Conservation (phyloP, 441 rosid species). For the Raphanus hybrid region DNA sequence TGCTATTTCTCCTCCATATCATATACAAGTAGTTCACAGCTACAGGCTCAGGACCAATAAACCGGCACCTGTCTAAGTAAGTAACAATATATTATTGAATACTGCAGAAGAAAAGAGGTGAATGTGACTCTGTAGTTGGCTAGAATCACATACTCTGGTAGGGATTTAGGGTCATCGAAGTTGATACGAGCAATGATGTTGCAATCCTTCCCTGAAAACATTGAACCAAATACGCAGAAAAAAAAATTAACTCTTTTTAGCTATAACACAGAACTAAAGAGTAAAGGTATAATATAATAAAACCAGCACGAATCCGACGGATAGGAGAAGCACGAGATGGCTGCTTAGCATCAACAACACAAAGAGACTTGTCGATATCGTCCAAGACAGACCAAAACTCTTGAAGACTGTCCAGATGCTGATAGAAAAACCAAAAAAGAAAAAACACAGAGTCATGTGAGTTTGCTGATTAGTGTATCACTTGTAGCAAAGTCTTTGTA, state of each 20-base stretch:
- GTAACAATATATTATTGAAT: slow-evolving; percentile 23
- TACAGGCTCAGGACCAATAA: slow-evolving; percentile 49
- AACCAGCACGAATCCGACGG: slow-evolving; percentile 64
- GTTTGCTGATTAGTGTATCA: slow-evolving; percentile 16
- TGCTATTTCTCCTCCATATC: slow-evolving; percentile 62
- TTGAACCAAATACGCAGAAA: slow-evolving; percentile 5
- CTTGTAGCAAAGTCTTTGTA: slow-evolving; percentile 17
- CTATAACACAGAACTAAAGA: slow-evolving; percentile 11
- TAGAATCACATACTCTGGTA: slow-evolving; percentile 71
- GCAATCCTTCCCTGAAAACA: slow-evolving; percentile 62
- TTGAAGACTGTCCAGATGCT: slow-evolving; percentile 74
- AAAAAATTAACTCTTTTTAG: neutral
- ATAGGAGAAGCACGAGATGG: slow-evolving; percentile 53
- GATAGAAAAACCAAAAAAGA: neutral
- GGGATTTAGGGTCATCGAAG: slow-evolving; percentile 56
- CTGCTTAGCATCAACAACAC: slow-evolving; percentile 53
- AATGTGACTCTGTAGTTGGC: neutral
- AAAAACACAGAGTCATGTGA: neutral
- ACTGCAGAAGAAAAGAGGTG: slow-evolving; percentile 1
- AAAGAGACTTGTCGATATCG: slow-evolving; percentile 67
- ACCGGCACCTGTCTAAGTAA: slow-evolving; percentile 58
- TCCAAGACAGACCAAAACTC: slow-evolving; percentile 79
- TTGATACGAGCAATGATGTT: slow-evolving; percentile 49
- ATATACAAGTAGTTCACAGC: slow-evolving; percentile 51
- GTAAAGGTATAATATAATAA: neutral